Evolutionary conservation across 2,329 filamentous ascomycete genomes (phyloP).

Genomic region (Talaromyces pinophilus): DNA sequence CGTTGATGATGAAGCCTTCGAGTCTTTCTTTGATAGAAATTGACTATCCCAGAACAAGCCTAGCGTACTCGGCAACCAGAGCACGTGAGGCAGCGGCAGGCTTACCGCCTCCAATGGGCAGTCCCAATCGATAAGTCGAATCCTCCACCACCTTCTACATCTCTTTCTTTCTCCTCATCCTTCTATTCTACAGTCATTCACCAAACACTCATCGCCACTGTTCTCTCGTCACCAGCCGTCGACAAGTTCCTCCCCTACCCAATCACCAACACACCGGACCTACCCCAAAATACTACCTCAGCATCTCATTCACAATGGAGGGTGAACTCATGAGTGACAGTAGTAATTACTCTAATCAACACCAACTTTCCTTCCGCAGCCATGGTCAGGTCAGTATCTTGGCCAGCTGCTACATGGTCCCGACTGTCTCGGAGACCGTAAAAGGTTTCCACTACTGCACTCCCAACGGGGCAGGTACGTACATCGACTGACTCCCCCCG

Average conservation of each 20-base stretch:
- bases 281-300: neutral
- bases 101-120: neutral
- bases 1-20: neutral
- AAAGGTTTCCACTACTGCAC: constrained; percentile 93
- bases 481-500: neutral
- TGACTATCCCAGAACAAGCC: neutral
- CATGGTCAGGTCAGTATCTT: constrained; percentile 68
- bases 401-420: constrained; percentile 88
- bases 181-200: neutral
- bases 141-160: neutral
- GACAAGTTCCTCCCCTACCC: neutral
- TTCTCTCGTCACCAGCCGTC: neutral
- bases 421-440: constrained; percentile 66
- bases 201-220: neutral
- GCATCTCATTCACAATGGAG: constrained; percentile 34
- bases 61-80: neutral
- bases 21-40: neutral
- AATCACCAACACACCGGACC: neutral
- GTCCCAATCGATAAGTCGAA: neutral
- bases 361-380: constrained; percentile 61
- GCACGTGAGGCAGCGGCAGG: constrained; percentile 9
- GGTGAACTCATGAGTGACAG: constrained; percentile 66
- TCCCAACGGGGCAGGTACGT: constrained; percentile 76
- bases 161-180: neutral
- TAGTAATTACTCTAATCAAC: constrained; percentile 62